Conservation (phyloP, 2,329 filamentous ascomycete species). For the Colletotrichum lentis region DNA sequence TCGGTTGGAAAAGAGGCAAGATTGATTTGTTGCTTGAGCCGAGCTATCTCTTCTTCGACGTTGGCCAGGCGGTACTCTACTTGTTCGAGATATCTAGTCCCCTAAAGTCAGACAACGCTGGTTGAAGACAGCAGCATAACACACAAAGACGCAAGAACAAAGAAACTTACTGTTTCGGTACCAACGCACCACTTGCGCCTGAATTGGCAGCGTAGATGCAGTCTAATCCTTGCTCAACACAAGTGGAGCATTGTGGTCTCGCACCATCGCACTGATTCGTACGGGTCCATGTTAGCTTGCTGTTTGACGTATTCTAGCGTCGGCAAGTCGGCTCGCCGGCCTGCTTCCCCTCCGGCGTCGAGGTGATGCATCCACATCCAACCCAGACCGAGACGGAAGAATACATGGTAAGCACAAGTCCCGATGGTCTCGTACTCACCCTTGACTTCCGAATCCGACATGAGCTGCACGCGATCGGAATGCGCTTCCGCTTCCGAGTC, state of each 20-base stretch:
- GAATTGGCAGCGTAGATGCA: slow-evolving; percentile 40
- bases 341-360: too few relatives aligned
- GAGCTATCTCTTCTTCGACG: slow-evolving; percentile 38
- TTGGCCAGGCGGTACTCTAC: slow-evolving; percentile 38
- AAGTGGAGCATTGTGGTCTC: slow-evolving; percentile 40
- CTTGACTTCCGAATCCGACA: slow-evolving; percentile 42
- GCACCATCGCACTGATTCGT: slow-evolving; percentile 40
- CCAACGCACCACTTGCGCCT: slow-evolving; percentile 24
- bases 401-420: too few relatives aligned
- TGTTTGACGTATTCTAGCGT: neutral
- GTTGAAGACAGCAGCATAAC: neutral
- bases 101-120: neutral
- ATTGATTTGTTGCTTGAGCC: slow-evolving; percentile 33
- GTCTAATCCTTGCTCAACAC: slow-evolving; percentile 36
- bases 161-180: slow-evolving; percentile 32
- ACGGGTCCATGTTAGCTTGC: neutral
- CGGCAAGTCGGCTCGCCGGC: neutral
- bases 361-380: neutral
- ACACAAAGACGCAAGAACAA: neutral
- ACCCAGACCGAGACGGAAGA: neutral
- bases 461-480: slow-evolving; percentile 40
- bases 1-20: neutral
- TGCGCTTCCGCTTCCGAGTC: slow-evolving; percentile 38
- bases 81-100: slow-evolving; percentile 35
- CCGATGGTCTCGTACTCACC: slow-evolving; percentile 21